Conservation (phyloP, 2,329 filamentous ascomycete genomes). For the Aspergillus vadensis region DNA sequence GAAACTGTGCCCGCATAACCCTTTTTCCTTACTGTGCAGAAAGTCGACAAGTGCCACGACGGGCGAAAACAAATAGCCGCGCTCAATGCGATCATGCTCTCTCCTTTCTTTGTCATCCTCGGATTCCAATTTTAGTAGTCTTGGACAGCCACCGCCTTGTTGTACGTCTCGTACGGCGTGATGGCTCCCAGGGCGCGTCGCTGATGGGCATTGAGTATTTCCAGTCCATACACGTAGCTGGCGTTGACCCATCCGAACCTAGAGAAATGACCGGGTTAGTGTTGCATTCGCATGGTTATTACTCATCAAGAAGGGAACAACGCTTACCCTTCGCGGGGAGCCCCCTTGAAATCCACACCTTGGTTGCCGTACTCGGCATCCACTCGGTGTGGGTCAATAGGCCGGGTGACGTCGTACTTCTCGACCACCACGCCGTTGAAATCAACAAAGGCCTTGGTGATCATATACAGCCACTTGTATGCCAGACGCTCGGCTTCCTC, state of each 20-base stretch:
- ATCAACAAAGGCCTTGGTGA: conserved; percentile 96
- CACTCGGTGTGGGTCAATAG: conserved; percentile 87
- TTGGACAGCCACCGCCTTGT: conserved; percentile 59
- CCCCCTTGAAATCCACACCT: conserved; percentile 90
- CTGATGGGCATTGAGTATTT: conserved; percentile 86
- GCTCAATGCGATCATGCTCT: not conserved
- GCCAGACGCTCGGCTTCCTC: conserved; percentile 86
- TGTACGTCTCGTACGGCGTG: conserved; percentile 82
- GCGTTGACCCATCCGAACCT: conserved; percentile 99
- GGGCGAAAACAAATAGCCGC: not conserved
- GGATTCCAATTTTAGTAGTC: conserved; percentile 11
- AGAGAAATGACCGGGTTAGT: conserved; percentile 19
- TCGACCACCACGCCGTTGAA: conserved; percentile 98
- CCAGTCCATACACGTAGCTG: conserved; percentile 90
- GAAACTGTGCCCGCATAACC: not conserved
- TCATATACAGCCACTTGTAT: conserved; percentile 98
- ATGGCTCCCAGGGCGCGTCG: conserved; percentile 83
- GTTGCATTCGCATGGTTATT: not conserved
- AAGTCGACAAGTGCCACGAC: not conserved
- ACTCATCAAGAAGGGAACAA: conserved; percentile 27
- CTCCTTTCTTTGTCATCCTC: not conserved
- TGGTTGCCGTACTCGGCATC: conserved; percentile 98
- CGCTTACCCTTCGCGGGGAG: conserved; percentile 88
- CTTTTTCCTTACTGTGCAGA: not conserved
- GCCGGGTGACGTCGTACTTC: conserved; percentile 95